Evolutionary conservation across 2,329 filamentous ascomycete genomes (phyloP).

Genomic region (Fonsecaea monophora): DNA sequence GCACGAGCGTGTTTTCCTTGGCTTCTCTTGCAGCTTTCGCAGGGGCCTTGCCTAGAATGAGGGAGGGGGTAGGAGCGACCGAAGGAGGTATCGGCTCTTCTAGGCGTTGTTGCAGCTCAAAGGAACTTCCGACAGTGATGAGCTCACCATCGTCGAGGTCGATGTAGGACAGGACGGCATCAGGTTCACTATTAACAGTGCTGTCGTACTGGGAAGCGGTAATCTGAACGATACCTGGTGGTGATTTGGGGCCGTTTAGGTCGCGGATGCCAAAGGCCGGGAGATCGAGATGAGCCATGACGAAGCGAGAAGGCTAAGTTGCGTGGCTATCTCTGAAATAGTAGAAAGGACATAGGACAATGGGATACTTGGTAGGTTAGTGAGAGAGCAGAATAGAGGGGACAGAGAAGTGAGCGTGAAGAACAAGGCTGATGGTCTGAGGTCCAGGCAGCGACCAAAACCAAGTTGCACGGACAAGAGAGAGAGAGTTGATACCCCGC

Average conservation of each 20-base stretch:
- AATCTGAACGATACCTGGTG: conserved; percentile 49
- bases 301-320: conserved; percentile 7
- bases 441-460: conserved; percentile 20
- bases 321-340: conserved; percentile 2
- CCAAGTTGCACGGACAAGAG: conserved; percentile 8
- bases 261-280: conserved; percentile 39
- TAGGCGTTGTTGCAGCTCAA: conserved; percentile 55
- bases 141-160: conserved; percentile 56
- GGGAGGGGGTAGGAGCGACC: background rate
- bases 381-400: background rate
- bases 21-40: conserved; percentile 10
- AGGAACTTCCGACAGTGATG: conserved; percentile 56
- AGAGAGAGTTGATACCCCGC: background rate
- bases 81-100: conserved; percentile 46
- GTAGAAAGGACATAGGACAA: conserved; percentile 12
- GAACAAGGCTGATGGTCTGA: conserved; percentile 9
- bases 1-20: conserved; percentile 45
- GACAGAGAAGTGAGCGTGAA: conserved; percentile 4
- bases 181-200: conserved; percentile 50
- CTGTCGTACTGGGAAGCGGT: conserved; percentile 53
- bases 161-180: conserved; percentile 52
- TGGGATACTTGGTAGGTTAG: background rate
- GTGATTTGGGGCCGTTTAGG: conserved; percentile 32
- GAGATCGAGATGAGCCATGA: conserved; percentile 28
- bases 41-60: conserved; percentile 20